Evolutionary conservation across 768 basidiomycete species (phyloP).

Genomic region (Lyophyllum semitale): DNA sequence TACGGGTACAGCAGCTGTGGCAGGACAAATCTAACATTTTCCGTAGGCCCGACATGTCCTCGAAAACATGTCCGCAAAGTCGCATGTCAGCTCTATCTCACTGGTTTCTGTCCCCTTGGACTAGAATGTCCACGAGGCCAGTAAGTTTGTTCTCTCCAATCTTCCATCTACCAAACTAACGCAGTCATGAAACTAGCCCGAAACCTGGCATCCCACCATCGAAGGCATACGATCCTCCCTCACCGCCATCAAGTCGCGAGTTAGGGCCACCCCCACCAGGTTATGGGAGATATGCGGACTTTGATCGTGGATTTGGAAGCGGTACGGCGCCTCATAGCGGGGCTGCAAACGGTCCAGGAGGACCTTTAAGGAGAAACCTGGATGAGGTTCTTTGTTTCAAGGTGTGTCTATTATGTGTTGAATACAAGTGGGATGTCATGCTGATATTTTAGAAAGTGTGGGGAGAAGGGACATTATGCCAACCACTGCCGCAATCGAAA

Average conservation of each 20-base stretch:
- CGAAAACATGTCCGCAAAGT: slow-evolving; percentile 92
- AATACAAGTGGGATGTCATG: neutral
- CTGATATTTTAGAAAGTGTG: slow-evolving; percentile 55
- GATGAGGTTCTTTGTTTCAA: slow-evolving; percentile 89
- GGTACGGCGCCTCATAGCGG: slow-evolving; percentile 27
- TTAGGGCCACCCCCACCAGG: slow-evolving; percentile 92
- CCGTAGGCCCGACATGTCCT: slow-evolving; percentile 79
- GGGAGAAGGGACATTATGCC: slow-evolving; percentile 93
- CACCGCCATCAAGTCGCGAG: slow-evolving; percentile 73
- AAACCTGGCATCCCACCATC: slow-evolving; percentile 42
- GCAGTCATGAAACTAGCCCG: slow-evolving; percentile 53
- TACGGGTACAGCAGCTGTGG: slow-evolving; percentile 36
- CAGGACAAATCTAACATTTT: slow-evolving; percentile 3
- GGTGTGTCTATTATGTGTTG: slow-evolving; percentile 38
- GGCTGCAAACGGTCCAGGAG: slow-evolving; percentile 26
- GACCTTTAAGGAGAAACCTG: slow-evolving; percentile 65
- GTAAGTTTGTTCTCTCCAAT: slow-evolving; percentile 49
- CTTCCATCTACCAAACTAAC: slow-evolving; percentile 12
- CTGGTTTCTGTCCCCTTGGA: slow-evolving; percentile 92
- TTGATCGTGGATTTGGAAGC: slow-evolving; percentile 55
- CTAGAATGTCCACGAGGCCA: slow-evolving; percentile 87
- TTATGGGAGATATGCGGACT: slow-evolving; percentile 82
- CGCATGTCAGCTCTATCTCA: slow-evolving; percentile 87
- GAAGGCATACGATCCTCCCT: slow-evolving; percentile 57
- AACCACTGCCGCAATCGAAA: slow-evolving; percentile 91